A percentile compares a stretch with the other conserved stretches of the same genome.
phyloP scores from a whole-genome alignment of 108 stramenopile genomes.

The Phaeodactylum tricornutum region DNA sequence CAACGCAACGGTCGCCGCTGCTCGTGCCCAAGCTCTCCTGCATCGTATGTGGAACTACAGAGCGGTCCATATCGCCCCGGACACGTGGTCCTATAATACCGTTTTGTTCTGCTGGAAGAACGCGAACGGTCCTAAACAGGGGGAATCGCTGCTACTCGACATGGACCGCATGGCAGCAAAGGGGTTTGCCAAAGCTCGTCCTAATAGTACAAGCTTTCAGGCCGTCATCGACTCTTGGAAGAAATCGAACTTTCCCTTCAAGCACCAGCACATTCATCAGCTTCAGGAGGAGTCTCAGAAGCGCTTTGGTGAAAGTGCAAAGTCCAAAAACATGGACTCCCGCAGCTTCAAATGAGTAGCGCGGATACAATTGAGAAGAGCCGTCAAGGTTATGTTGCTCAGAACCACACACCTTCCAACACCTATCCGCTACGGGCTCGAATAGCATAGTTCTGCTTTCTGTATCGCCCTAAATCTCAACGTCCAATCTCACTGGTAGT shows the following conservation, averaged over 20 bases:
- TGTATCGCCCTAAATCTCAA: too few species aligned
- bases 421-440: too few species aligned
- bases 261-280: constrained; percentile 3
- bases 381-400: too few species aligned
- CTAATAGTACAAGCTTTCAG: not conserved
- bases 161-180: constrained; percentile 1
- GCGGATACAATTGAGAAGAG: too few species aligned
- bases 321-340: not conserved
- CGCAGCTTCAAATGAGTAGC: too few species aligned
- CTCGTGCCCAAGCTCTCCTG: not conserved
- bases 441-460: too few species aligned
- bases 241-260: not conserved
- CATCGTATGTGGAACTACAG: constrained; percentile 2
- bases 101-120: not conserved
- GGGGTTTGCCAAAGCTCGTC: not conserved
- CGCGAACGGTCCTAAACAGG: constrained; percentile 1
- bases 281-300: not conserved
- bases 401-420: too few species aligned
- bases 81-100: not conserved
- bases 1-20: not conserved
- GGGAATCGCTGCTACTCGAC: not conserved
- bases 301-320: constrained; percentile 1
- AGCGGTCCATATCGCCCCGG: not conserved
- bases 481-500: too few species aligned
- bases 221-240: constrained; percentile 1